phyloP scores from a whole-genome alignment of 306 rosid genomes.

The Pterocarpus macrocarpus region DNA sequence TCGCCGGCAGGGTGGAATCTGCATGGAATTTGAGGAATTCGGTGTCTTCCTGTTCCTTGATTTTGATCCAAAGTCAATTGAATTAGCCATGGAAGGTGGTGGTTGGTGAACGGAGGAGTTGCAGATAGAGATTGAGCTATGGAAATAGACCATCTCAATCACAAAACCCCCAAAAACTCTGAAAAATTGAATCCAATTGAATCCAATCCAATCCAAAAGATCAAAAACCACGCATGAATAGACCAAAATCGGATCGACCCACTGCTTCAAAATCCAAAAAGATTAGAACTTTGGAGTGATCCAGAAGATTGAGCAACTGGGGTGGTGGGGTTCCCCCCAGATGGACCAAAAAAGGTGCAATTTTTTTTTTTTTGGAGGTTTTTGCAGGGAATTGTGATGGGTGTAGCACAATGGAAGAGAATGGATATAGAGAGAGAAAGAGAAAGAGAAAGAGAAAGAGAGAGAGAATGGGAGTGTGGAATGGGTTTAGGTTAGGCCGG shows the following conservation, averaged over 20 bases:
- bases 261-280: slow-evolving; percentile 25
- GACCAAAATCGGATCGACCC: slow-evolving; percentile 58
- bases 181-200: slow-evolving; percentile 43
- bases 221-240: slow-evolving; percentile 41
- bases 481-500: slow-evolving; percentile 51
- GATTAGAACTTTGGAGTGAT: slow-evolving; percentile 32
- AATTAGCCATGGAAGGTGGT: slow-evolving; percentile 65
- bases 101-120: slow-evolving; percentile 81
- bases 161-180: slow-evolving; percentile 37
- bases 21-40: slow-evolving; percentile 59
- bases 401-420: slow-evolving; percentile 13
- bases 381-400: neutral
- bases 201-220: slow-evolving; percentile 42
- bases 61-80: slow-evolving; percentile 61
- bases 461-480: neutral
- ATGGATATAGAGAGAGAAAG: too few species aligned
- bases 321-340: slow-evolving; percentile 45
- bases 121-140: slow-evolving; percentile 86
- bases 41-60: slow-evolving; percentile 63
- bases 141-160: slow-evolving; percentile 90
- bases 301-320: slow-evolving; percentile 43
- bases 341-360: slow-evolving; percentile 33
- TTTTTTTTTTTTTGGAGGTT: neutral
- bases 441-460: neutral
- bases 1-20: slow-evolving; percentile 66